These are phyloP conservation scores for Dryas alaskensis DNA, from an alignment of 306 rosid species.

Conservation along the genomic window DNA sequence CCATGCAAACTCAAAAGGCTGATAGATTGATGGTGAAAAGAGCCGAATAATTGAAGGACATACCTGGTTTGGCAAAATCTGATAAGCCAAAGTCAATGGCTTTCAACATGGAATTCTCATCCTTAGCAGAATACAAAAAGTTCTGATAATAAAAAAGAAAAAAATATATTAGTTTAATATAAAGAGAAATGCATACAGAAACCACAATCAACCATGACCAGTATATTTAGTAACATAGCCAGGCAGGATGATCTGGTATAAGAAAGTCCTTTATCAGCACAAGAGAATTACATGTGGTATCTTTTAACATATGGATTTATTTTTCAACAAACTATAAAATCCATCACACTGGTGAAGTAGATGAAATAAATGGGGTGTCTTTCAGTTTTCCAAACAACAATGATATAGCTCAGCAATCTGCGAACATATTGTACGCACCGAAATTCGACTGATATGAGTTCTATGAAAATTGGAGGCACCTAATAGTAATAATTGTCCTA, in stretches of 20 bases:
- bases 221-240: neutral
- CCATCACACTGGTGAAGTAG: too few relatives aligned
- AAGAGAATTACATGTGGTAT: neutral
- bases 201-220: neutral
- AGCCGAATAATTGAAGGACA: constrained; percentile 23
- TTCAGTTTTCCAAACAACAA: neutral
- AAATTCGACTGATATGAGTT: neutral
- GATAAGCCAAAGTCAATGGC: constrained; percentile 98
- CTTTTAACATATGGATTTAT: too few relatives aligned
- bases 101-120: constrained; percentile 80
- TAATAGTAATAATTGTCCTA: neutral
- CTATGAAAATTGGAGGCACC: neutral
- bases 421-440: neutral
- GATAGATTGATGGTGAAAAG: constrained; percentile 25
- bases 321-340: too few relatives aligned
- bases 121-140: constrained; percentile 77
- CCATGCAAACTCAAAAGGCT: constrained; percentile 11
- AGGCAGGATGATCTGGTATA: neutral
- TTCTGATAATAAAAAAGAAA: constrained; percentile 50
- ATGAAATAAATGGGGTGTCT: too few relatives aligned
- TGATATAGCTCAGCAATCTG: neutral
- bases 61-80: constrained; percentile 95
- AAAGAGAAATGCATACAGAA: neutral
- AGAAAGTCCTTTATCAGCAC: neutral
- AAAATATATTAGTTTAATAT: neutral